These are phyloP conservation scores for Candida wancherniae DNA, from an alignment of 805 yeast genomes.

Conservation along the genomic window DNA sequence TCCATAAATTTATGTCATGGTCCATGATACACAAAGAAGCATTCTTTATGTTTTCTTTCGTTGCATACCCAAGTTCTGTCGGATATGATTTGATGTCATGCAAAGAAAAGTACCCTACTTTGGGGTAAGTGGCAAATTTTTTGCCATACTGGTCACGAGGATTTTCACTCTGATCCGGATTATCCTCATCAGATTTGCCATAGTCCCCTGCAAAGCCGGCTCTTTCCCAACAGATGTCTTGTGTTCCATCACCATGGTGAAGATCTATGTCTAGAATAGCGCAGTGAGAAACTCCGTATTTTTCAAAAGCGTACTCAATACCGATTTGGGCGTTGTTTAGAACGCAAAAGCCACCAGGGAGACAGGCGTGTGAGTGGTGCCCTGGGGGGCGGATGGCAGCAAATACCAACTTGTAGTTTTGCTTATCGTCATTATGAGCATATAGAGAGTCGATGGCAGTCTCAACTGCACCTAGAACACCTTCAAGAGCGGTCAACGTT, in stretches of 20 bases:
- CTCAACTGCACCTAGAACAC: conserved; percentile 74
- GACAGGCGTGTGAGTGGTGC: conserved; percentile 77
- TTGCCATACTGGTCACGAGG: conserved; percentile 48
- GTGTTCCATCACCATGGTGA: conserved; percentile 89
- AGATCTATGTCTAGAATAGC: conserved; percentile 78
- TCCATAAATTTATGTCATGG: conserved; percentile 79
- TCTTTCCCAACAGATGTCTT: conserved; percentile 78
- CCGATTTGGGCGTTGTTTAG: conserved; percentile 79
- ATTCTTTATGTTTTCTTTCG: conserved; percentile 61
- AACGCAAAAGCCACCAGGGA: conserved; percentile 83
- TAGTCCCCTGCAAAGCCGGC: conserved; percentile 53
- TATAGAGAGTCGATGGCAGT: conserved; percentile 53
- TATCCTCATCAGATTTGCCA: conserved; percentile 46
- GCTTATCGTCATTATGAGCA: conserved; percentile 14
- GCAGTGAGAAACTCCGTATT: conserved; percentile 69
- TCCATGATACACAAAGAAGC: conserved; percentile 78
- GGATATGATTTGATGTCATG: conserved; percentile 88
- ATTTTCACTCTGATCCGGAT: conserved; percentile 25
- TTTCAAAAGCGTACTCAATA: conserved; percentile 65
- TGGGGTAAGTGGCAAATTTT: conserved; percentile 44
- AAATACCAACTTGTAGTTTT: conserved; percentile 46
- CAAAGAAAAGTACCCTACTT: conserved; percentile 75
- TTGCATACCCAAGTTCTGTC: conserved; percentile 73
- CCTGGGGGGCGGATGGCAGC: conserved; percentile 80
- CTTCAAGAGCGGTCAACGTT: conserved; percentile 67